These are phyloP conservation scores for Globisporangium acanthophoron DNA, from an alignment of 352 stramenopile genomes.

Conservation along the genomic window DNA sequence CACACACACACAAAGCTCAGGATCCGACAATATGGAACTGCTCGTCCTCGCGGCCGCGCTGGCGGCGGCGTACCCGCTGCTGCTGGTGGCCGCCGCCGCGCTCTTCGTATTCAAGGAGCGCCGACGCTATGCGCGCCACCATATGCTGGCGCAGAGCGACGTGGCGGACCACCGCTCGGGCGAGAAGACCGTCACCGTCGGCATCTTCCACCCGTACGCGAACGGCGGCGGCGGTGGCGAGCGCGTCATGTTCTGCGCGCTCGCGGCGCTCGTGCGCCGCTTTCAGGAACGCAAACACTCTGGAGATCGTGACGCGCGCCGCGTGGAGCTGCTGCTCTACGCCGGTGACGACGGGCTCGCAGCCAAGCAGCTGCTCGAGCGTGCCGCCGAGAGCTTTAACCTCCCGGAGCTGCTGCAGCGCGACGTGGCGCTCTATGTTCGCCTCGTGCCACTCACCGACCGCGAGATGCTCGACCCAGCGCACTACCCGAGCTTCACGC, in stretches of 20 bases:
- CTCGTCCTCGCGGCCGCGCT: constrained; percentile 15
- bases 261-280: constrained; percentile 77
- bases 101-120: constrained; percentile 36
- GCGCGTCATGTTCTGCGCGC: constrained; percentile 96
- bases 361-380: constrained; percentile 59
- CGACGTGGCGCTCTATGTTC: constrained; percentile 43
- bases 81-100: constrained; percentile 14
- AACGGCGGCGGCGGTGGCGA: constrained; percentile 96
- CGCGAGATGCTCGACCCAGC: constrained; percentile 69
- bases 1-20: too few species aligned
- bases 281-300: constrained; percentile 24
- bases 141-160: constrained; percentile 17
- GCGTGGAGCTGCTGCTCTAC: constrained; percentile 56
- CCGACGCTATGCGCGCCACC: constrained; percentile 31
- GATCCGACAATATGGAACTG: constrained; percentile 11
- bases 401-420: constrained; percentile 62
- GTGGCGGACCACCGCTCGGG: constrained; percentile 3
- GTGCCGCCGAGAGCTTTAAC: constrained; percentile 83
- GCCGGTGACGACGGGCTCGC: constrained; percentile 70
- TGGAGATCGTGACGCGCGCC: not conserved
- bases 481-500: constrained; percentile 88
- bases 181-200: constrained; percentile 46
- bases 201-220: constrained; percentile 94
- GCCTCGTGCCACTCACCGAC: constrained; percentile 69
- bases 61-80: constrained; percentile 18